A percentile compares a stretch with the other conserved stretches of the same genome.
Evolutionary conservation across 2,329 filamentous ascomycete species (phyloP).

Genomic region (Xylaria sp.): DNA sequence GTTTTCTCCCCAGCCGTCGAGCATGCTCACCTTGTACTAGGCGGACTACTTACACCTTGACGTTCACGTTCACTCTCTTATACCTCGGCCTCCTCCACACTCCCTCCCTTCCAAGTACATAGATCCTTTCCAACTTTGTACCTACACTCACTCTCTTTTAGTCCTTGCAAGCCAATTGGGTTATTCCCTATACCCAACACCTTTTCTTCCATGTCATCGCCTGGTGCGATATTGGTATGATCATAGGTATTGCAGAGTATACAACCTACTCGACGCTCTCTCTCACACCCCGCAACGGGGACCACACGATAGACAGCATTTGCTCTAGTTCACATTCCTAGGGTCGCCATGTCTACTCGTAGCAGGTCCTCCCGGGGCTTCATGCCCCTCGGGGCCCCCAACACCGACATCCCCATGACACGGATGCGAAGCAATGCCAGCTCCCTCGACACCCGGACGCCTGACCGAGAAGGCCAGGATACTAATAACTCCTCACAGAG

Average conservation of each 20-base stretch:
- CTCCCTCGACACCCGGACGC: slow-evolving; percentile 48
- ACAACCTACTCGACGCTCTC: slow-evolving; percentile 12
- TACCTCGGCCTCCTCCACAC: too few species aligned
- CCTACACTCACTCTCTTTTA: not conserved
- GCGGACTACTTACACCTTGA: too few species aligned
- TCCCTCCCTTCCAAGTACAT: too few species aligned
- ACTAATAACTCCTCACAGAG: slow-evolving; percentile 15
- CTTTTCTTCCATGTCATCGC: slow-evolving; percentile 25
- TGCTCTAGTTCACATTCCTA: not conserved
- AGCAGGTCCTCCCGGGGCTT: slow-evolving; percentile 29
- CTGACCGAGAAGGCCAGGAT: slow-evolving; percentile 36
- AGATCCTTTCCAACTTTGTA: too few species aligned
- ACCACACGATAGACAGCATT: not conserved
- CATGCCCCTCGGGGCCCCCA: slow-evolving; percentile 25
- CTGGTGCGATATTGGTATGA: slow-evolving; percentile 28
- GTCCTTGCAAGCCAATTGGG: not conserved
- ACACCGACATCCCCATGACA: slow-evolving; percentile 28
- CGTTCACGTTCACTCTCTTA: too few species aligned
- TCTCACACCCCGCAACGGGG: not conserved
- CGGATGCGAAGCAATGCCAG: slow-evolving; percentile 51
- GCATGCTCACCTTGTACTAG: too few species aligned
- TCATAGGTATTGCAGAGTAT: not conserved
- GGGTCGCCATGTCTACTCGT: slow-evolving; percentile 25
- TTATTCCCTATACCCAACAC: not conserved
- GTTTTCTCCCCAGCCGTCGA: too few species aligned